Conservation (phyloP, 1,139 yeast genomes). For the Insectozyma bohioensis region DNA sequence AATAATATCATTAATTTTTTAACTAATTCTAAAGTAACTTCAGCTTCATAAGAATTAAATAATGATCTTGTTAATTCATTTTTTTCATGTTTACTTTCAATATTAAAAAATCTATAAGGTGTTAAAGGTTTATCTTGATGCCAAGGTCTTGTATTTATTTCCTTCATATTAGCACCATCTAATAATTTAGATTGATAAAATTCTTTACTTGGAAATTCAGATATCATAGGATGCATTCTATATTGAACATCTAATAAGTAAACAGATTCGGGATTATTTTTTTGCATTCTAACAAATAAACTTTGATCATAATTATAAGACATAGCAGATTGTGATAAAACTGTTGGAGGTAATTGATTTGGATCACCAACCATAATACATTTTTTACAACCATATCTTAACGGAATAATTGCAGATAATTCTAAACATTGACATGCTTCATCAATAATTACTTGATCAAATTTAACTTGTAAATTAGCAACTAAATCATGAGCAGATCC, state of each 20-base stretch:
- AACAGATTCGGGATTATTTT: slow-evolving; percentile 57
- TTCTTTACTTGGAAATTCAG: slow-evolving; percentile 79
- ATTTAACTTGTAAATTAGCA: slow-evolving; percentile 68
- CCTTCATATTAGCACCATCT: slow-evolving; percentile 74
- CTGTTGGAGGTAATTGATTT: slow-evolving; percentile 97
- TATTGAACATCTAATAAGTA: slow-evolving; percentile 90
- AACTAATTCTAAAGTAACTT: slow-evolving; percentile 69
- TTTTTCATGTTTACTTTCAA: slow-evolving; percentile 62
- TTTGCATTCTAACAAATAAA: slow-evolving; percentile 91
- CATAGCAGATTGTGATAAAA: slow-evolving; percentile 88
- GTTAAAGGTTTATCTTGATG: slow-evolving; percentile 54
- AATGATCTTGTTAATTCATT: slow-evolving; percentile 66
- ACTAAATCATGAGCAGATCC: slow-evolving; percentile 93
- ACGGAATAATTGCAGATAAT: slow-evolving; percentile 85
- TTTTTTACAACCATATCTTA: slow-evolving; percentile 85
- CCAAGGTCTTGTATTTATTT: slow-evolving; percentile 69
- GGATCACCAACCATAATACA: slow-evolving; percentile 99
- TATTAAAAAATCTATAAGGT: slow-evolving; percentile 82
- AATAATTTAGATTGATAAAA: slow-evolving; percentile 72
- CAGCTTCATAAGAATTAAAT: slow-evolving; percentile 69
- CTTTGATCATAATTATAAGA: slow-evolving; percentile 82
- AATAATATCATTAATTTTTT: slow-evolving; percentile 50
- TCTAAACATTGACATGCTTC: slow-evolving; percentile 99
- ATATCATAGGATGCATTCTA: slow-evolving; percentile 95
- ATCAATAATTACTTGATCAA: slow-evolving; percentile 94